Evolutionary conservation across 768 basidiomycete species (phyloP), one percentile per base, ranked within the genome.

Genomic region (Lactifluus subvellereus): DNA sequence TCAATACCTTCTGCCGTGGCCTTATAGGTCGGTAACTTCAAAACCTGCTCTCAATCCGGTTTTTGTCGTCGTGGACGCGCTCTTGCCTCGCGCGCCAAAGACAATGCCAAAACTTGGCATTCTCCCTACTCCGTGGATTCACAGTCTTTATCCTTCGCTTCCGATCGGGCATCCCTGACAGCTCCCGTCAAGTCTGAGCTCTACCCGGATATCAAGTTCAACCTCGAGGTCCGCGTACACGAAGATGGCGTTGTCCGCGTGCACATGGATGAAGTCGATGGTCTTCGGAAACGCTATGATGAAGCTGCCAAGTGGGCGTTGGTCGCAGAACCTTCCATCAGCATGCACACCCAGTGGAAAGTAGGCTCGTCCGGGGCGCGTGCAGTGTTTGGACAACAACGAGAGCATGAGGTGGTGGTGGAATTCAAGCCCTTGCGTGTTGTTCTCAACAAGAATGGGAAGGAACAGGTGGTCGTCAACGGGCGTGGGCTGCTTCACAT

Each of bases 41-140:
- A 97, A 75, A 92, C 85, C 61, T 98, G 97, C 71, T 80, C 82
- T n/a, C 92, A 98, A 74, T 84, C 93, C 0, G 94, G 91, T n/a
- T 98, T 99, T 76, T 98, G 97, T 78, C 84, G 91, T n/a, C 76
- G 88, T 50, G 93, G 94, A 56, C 86, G 96, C 52, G 89, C 88
- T 0, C 83, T 99, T 50, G 83, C 93, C 61, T 77, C 81, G 9
- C 84, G 92, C 52, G 89, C 91, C 5, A 77, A 77, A 45, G 83
- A 82, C 57, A 79, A 80, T 8, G 74, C 75, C 35, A 27, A 27
- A 27, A 74, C 78, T 4, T 98, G 94, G 90, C 78, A 75, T 43
- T 97, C 95, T 0, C 96, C 96, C 1, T 99, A 98, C 78, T 84
- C 87, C 3, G 72, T 98, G 30, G 82, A 87, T 60, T 72, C 82